Evolutionary conservation across 129 eudicot species (phyloP).

Genomic region (Chrysanthemum makinoi): DNA sequence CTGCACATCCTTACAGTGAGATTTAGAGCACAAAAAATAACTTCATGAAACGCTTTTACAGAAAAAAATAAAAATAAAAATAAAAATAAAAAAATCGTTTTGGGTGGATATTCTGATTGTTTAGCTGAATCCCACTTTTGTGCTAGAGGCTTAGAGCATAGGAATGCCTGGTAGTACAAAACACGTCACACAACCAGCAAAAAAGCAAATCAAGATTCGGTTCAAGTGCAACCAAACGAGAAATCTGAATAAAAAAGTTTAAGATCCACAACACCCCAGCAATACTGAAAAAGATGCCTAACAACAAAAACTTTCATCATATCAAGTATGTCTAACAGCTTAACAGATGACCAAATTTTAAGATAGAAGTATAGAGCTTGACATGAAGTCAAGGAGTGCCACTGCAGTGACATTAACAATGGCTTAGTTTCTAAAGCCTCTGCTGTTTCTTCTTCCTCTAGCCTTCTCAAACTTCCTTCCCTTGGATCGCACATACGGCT

Average conservation of each 20-base stretch:
- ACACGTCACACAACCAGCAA: too few relatives aligned
- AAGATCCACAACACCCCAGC: slow-evolving; percentile 2
- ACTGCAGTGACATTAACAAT: background rate
- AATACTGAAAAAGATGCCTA: slow-evolving; percentile 6
- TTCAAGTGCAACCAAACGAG: too few relatives aligned
- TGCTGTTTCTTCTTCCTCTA: slow-evolving; percentile 85
- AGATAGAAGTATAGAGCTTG: slow-evolving; percentile 3
- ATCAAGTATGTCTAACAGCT: slow-evolving; percentile 7
- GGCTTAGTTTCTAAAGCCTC: slow-evolving; percentile 68
- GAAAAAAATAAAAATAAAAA: too few relatives aligned
- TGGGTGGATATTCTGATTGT: too few relatives aligned
- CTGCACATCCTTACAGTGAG: too few relatives aligned
- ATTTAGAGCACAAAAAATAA: too few relatives aligned
- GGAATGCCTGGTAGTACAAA: too few relatives aligned
- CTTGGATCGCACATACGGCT: slow-evolving; percentile 82
- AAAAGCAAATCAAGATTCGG: too few relatives aligned
- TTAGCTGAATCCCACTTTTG: too few relatives aligned
- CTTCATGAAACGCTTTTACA: too few relatives aligned
- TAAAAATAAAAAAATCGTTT: too few relatives aligned
- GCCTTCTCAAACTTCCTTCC: slow-evolving; percentile 89
- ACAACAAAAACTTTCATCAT: slow-evolving; percentile 11
- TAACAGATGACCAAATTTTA: slow-evolving; percentile 4
- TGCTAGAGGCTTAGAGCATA: too few relatives aligned
- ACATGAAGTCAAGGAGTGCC: background rate
- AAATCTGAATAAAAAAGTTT: slow-evolving; percentile 12